Evolutionary conservation across 2,329 filamentous ascomycete species (phyloP).

Genomic region (Alternaria postmessia): DNA sequence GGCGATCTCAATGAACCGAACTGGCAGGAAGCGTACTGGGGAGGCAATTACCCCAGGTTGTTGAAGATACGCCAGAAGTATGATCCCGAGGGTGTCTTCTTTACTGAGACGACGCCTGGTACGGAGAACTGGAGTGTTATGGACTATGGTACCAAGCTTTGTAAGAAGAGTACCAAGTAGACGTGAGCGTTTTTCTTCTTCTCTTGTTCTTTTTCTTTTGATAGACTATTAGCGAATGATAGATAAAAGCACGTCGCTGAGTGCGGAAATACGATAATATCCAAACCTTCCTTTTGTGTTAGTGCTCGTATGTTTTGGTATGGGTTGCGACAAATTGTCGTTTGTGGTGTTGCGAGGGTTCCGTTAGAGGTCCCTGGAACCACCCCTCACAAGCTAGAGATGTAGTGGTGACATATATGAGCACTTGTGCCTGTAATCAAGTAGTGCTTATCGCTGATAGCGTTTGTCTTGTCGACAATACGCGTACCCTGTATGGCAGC

Average conservation of each 20-base stretch:
- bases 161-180: constrained; percentile 30
- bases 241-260: too few species aligned
- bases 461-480: neutral
- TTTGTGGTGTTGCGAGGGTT: neutral
- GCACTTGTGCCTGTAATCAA: neutral
- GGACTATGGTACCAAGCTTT: constrained; percentile 47
- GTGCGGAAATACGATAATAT: neutral
- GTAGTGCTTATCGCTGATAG: neutral
- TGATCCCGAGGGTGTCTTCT: constrained; percentile 48
- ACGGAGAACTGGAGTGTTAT: constrained; percentile 47
- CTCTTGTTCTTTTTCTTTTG: neutral
- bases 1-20: constrained; percentile 48
- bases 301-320: neutral
- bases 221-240: neutral
- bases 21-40: constrained; percentile 50
- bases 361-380: neutral
- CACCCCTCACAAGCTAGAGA: neutral
- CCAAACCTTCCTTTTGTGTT: neutral
- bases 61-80: constrained; percentile 42
- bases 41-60: constrained; percentile 44
- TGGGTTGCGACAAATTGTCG: neutral
- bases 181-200: neutral
- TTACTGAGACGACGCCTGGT: constrained; percentile 45
- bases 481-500: neutral
- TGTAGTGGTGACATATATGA: neutral